These are phyloP conservation scores for Trichoderma asperelloides DNA, from an alignment of 495 filamentous ascomycete genomes.

Conservation along the genomic window DNA sequence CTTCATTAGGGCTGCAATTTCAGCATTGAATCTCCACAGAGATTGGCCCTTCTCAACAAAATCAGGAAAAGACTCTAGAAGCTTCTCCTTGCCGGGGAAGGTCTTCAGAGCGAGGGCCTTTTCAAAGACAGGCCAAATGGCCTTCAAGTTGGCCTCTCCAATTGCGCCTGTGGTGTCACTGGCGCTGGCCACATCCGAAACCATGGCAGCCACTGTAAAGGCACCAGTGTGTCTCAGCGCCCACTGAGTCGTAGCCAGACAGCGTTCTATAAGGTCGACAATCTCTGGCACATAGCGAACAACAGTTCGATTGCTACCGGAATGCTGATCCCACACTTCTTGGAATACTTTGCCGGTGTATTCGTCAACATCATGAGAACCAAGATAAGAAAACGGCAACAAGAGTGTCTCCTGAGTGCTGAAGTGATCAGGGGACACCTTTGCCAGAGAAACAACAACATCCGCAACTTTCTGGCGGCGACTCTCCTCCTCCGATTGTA, in stretches of 20 bases:
- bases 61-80: conserved; percentile 74
- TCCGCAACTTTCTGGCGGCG: conserved; percentile 69
- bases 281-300: conserved; percentile 81
- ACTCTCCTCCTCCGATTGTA: conserved; percentile 65
- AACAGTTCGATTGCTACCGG: conserved; percentile 73
- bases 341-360: conserved; percentile 65
- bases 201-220: conserved; percentile 65
- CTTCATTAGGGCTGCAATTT: conserved; percentile 33
- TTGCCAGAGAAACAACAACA: conserved; percentile 67
- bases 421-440: conserved; percentile 83
- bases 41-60: conserved; percentile 55
- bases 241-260: conserved; percentile 75
- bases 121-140: conserved; percentile 74
- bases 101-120: conserved; percentile 77
- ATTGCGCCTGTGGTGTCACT: conserved; percentile 41
- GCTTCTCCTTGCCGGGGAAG: conserved; percentile 86
- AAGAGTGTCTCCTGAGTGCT: conserved; percentile 61
- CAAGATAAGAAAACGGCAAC: conserved; percentile 80
- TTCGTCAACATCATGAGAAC: conserved; percentile 73
- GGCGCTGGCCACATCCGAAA: conserved; percentile 45
- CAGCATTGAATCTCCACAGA: conserved; percentile 46
- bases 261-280: conserved; percentile 49
- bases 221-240: conserved; percentile 81
- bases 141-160: conserved; percentile 43
- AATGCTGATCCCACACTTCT: conserved; percentile 83